phyloP scores from a whole-genome alignment of 306 rosid species.

The Oxytropis ochrocephala region DNA sequence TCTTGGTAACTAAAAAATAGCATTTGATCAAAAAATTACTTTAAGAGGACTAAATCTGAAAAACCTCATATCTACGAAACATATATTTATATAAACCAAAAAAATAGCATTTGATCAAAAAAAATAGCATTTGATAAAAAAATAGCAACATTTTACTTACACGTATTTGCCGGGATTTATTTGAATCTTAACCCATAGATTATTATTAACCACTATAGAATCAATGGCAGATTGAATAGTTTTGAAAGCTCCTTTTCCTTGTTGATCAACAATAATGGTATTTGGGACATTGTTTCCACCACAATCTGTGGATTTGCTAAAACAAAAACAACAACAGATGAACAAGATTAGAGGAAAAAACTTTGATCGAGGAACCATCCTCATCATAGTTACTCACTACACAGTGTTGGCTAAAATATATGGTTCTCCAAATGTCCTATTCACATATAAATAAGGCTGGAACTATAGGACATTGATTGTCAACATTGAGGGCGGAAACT shows the following conservation, averaged over 20 bases:
- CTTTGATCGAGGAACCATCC: background rate
- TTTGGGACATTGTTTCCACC: background rate
- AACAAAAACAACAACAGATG: background rate
- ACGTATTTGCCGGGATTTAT: background rate
- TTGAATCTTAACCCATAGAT: constrained; percentile 11
- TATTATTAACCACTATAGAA: background rate
- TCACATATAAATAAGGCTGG: background rate
- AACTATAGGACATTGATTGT: no score
- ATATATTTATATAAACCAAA: no score
- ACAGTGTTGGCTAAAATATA: background rate
- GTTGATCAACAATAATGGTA: background rate
- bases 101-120: no score
- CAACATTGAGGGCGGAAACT: no score
- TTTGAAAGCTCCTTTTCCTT: background rate
- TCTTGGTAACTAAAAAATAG: no score
- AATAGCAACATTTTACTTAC: no score
- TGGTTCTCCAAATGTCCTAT: background rate
- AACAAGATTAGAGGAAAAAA: background rate
- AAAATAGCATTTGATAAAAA: no score
- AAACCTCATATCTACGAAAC: no score
- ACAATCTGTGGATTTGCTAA: background rate
- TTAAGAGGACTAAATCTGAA: no score
- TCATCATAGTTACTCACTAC: background rate
- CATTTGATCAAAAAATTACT: no score
- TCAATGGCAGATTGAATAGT: background rate